Evolutionary conservation across 208 protist genomes (phyloP).

Genomic region (Novymonas esmeraldas): DNA sequence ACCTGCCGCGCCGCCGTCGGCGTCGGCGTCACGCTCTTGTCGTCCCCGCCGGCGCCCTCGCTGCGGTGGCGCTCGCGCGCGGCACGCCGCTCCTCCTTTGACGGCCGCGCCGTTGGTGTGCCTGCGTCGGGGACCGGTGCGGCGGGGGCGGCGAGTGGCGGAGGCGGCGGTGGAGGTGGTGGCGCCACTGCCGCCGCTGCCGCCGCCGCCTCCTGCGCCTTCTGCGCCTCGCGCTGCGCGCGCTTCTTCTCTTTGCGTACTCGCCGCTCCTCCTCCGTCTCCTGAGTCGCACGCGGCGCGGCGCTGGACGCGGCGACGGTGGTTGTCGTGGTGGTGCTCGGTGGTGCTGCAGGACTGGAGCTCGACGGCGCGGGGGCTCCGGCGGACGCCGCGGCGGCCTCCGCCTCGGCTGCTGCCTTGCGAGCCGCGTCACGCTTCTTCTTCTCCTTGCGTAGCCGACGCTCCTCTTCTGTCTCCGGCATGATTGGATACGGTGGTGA

Average conservation of each 20-base stretch:
- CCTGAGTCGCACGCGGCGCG: conserved; percentile 9
- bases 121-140: conserved; percentile 41
- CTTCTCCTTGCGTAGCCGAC: conserved; percentile 51
- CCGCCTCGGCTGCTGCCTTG: conserved; percentile 20
- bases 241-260: conserved; percentile 69
- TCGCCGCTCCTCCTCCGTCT: conserved; percentile 79
- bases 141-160: conserved; percentile 1
- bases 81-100: conserved; percentile 18
- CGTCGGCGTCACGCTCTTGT: neutral
- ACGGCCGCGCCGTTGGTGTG: conserved; percentile 2
- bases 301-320: neutral
- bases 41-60: neutral
- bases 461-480: conserved; percentile 52
- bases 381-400: neutral
- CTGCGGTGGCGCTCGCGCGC: conserved; percentile 36
- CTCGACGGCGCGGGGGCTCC: neutral
- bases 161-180: no score
- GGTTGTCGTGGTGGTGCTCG: neutral
- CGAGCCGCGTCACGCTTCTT: conserved; percentile 40
- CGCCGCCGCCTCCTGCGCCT: conserved; percentile 23
- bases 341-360: neutral
- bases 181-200: conserved; percentile 4
- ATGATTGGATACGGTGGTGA: neutral
- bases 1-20: neutral
- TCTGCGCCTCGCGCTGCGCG: conserved; percentile 44